Evolutionary conservation across 495 filamentous ascomycete species (phyloP), one percentile per base, ranked within the genome.

Genomic region (Aspergillus affinis): DNA sequence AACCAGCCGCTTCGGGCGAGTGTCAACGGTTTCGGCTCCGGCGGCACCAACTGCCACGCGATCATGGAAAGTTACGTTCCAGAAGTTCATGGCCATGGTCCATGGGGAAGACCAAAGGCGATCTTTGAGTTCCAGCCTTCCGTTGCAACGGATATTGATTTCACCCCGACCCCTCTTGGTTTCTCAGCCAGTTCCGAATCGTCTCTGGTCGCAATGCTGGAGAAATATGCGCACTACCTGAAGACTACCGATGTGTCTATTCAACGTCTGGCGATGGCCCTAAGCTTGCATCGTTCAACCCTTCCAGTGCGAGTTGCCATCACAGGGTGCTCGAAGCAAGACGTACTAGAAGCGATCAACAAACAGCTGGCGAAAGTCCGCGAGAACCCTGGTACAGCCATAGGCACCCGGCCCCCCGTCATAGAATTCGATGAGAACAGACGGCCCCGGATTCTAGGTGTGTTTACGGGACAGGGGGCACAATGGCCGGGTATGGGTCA

Each of bases 381-480:
- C 18, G n/a, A 44, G 32, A 47, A 27, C 32, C 53, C 53, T 45
- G 32, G 41, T 20, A 46, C 36, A 45, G 51, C 21, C 21, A 54
- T 54, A 2, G 51, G 51, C 51, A 54, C 51, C 51, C 51, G 27
- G 27, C 2, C 19, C 51, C 26, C 51, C 27, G 51, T 41, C 15
- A 29, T 32, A 54, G 51, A 54, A 32, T 54, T 54, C 13, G 51
- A 54, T 41, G 21, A 36, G 19, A 41, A 36, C 52, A 45, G 29
- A 45, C 27, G 19, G 4, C 54, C 54, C 6, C 32, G 20, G 41
- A 61, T 64, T 30, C 2, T 60, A 8, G 51, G 57, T 45, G 61
- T 69, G 1, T 71, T 71, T 53, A 71, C 63, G 9, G 66, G 69
- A 2, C 66, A 71, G 58, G 69, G 69, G 0, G 66, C 69, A 2